phyloP scores from a whole-genome alignment of 75 land plant genomes.

The Pinus taeda region DNA sequence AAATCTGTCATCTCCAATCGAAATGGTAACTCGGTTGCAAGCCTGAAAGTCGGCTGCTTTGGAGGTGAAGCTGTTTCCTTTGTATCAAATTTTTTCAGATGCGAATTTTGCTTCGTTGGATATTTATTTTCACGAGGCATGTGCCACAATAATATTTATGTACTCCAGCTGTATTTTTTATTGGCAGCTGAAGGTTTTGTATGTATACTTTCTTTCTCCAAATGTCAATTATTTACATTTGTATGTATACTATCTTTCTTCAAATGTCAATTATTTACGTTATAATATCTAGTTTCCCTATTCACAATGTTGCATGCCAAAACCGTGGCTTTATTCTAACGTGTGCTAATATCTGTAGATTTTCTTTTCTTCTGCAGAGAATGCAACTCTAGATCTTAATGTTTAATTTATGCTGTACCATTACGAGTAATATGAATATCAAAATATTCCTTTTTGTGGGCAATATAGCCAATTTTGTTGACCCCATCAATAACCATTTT shows the following conservation, averaged over 20 bases:
- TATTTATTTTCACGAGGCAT: neutral
- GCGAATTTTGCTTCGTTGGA: neutral
- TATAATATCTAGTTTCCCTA: neutral
- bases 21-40: neutral
- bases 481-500: no score
- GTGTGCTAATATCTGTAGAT: no score
- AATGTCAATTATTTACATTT: neutral
- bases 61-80: neutral
- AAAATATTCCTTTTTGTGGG: no score
- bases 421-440: no score
- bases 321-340: neutral
- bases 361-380: no score
- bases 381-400: no score
- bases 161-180: neutral
- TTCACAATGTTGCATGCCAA: neutral
- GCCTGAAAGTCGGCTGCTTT: constrained; percentile 1
- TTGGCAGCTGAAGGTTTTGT: neutral
- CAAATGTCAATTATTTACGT: neutral
- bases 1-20: neutral
- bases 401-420: no score
- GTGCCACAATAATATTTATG: neutral
- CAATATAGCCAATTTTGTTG: no score
- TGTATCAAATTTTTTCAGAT: neutral
- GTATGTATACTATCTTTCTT: neutral
- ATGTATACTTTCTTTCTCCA: neutral